Base-by-base conservation (phyloP, 2,329 filamentous ascomycete genomes). In the Thermothelomyces thermophilus region DNA sequence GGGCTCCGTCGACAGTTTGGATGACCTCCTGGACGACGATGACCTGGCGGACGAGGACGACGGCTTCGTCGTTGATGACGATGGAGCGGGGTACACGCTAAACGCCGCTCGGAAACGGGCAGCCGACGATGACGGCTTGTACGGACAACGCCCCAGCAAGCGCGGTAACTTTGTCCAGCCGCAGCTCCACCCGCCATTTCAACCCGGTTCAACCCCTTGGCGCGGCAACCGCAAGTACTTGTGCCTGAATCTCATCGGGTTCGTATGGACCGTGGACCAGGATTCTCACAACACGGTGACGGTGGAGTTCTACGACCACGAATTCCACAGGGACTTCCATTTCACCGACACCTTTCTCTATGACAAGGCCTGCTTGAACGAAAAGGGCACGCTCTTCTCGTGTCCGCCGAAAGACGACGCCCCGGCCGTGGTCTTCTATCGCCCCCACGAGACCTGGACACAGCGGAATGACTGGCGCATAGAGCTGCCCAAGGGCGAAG, bases 371-470 rank as follows among this genome's bases (percentile, higher is more conserved):
- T 97, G 91, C 62, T 74, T 98, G 50, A 83, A 87, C 59, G 86
- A 94, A 51, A 83, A 87, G 49, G 91, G 93, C 14, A 78, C 89
- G 0, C 75, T 95, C 0, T 96, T 96, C 64, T 86, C 90, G 1
- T 91, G 87, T 53, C 86, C 84, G 19, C 82, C 88, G 1, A 76
- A 74, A 8, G 77, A 81, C 28, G 80, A 83, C 5, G 51, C 51
- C 60, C 83, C 87, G 2, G 87, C 91, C 3, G 84, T 83, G 28
- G 81, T 98, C n/a, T 96, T 95, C 68, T 98, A 97, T 68, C 82
- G 93, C 6, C 93, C 94, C 0, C 93, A 98, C 64, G 91, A 98
- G 70, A 94, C 88, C 1, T 98, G 93, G 93, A 96, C 90, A 2
- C 79, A 87, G 43, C 79, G 93, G 45, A 80, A 82, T 17, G 93